Evolutionary conservation across 768 basidiomycete genomes (phyloP).

Genomic region (Boletus tomentosulus): DNA sequence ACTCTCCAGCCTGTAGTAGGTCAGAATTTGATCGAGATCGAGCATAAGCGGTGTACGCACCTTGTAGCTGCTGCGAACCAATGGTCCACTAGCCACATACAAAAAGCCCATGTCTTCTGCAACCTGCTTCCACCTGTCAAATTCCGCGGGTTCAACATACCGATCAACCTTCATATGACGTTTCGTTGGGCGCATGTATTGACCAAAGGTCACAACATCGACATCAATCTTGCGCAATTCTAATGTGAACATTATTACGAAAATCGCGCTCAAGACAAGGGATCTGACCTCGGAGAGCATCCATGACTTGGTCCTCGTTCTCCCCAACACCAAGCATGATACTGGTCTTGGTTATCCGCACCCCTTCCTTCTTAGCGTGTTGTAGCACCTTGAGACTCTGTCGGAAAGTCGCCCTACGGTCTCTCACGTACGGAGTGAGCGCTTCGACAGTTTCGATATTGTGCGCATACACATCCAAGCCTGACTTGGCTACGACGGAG

Average conservation of each 20-base stretch:
- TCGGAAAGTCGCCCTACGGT: constrained; percentile 87
- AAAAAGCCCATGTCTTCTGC: constrained; percentile 95
- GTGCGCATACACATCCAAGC: constrained; percentile 96
- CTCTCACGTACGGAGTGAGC: constrained; percentile 91
- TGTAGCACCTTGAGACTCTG: constrained; percentile 79
- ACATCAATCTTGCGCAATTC: constrained; percentile 86
- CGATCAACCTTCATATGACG: constrained; percentile 98
- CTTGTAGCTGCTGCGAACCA: constrained; percentile 97
- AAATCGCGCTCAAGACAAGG: background rate
- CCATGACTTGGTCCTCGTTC: constrained; percentile 72
- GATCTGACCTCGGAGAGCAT: constrained; percentile 73
- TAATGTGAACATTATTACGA: constrained; percentile 29
- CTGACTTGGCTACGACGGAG: constrained; percentile 81
- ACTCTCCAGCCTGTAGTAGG: constrained; percentile 79
- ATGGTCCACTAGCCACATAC: constrained; percentile 94
- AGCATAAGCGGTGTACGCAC: constrained; percentile 38
- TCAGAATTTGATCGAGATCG: constrained; percentile 1
- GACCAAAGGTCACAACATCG: constrained; percentile 98
- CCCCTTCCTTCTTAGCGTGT: constrained; percentile 80
- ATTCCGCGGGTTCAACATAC: constrained; percentile 92
- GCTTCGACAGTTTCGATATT: constrained; percentile 96
- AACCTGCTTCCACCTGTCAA: constrained; percentile 83
- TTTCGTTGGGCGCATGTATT: constrained; percentile 99
- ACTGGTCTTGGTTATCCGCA: constrained; percentile 92
- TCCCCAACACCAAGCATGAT: constrained; percentile 99